A percentile compares a stretch with the other conserved stretches of the same genome.
Conservation (phyloP, 495 filamentous ascomycete genomes). For the Lineolata rhizophorae region DNA sequence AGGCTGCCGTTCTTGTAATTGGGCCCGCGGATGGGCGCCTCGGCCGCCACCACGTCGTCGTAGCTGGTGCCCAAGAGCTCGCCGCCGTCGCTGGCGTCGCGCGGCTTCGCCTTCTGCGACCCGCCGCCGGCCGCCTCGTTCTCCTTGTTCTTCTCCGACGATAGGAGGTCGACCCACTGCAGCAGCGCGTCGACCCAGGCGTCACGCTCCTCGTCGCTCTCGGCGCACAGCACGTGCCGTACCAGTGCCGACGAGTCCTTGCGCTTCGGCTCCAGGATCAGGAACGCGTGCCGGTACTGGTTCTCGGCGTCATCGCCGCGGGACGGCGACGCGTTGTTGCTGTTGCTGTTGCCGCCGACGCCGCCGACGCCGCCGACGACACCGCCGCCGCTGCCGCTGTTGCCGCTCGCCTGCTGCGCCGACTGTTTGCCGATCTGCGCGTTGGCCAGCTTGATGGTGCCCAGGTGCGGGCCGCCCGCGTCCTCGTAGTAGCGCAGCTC, state of each 20-base stretch:
- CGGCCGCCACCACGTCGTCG: constrained; percentile 56
- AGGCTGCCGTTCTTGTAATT: constrained; percentile 2
- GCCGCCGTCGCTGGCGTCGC: neutral
- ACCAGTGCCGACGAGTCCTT: constrained; percentile 81
- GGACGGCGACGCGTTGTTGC: constrained; percentile 31
- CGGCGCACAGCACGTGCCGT: constrained; percentile 88
- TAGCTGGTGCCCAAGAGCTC: constrained; percentile 63
- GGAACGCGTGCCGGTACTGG: constrained; percentile 89
- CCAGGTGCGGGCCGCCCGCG: constrained; percentile 69
- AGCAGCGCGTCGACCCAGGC: constrained; percentile 80
- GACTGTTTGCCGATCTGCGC: constrained; percentile 87
- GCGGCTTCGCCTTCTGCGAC: neutral
- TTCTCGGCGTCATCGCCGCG: constrained; percentile 62
- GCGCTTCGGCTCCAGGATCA: constrained; percentile 85
- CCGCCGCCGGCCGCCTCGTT: neutral
- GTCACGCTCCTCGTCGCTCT: constrained; percentile 84
- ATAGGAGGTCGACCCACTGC: constrained; percentile 65
- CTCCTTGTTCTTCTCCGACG: constrained; percentile 17
- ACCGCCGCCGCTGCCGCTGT: constrained; percentile 22
- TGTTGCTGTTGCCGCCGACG: neutral
- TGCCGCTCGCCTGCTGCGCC: constrained; percentile 31
- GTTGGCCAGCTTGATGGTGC: constrained; percentile 75
- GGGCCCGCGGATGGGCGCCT: constrained; percentile 38
- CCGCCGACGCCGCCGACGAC: too few relatives aligned
- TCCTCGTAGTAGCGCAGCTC: constrained; percentile 80